These are phyloP conservation scores for Huntiella savannae DNA, from an alignment of 2,329 filamentous ascomycete genomes.

Conservation along the genomic window DNA sequence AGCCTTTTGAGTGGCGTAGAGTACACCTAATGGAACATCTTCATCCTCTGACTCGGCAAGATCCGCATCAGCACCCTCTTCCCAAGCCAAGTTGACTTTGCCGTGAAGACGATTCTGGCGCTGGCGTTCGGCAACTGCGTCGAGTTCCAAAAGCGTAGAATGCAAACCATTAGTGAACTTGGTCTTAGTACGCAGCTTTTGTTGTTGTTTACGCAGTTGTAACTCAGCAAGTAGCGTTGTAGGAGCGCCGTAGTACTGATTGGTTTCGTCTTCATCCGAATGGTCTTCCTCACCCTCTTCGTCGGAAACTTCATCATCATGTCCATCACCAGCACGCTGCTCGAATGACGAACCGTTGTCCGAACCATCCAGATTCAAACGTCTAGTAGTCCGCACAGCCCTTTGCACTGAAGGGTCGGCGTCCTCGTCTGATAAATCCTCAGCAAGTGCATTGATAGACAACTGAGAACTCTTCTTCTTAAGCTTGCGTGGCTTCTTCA, in stretches of 20 bases:
- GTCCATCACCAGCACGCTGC: slow-evolving; percentile 5
- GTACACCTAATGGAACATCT: slow-evolving; percentile 70
- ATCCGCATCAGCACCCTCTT: slow-evolving; percentile 36
- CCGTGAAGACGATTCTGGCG: slow-evolving; percentile 53
- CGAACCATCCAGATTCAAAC: slow-evolving; percentile 8
- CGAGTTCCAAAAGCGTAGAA: slow-evolving; percentile 73
- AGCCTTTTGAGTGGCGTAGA: slow-evolving; percentile 47
- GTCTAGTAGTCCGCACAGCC: slow-evolving; percentile 5
- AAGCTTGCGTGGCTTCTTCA: slow-evolving; percentile 8
- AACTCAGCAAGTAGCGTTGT: slow-evolving; percentile 86
- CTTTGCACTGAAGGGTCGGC: neutral
- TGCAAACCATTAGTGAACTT: slow-evolving; percentile 67
- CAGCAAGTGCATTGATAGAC: slow-evolving; percentile 5
- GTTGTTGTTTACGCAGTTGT: slow-evolving; percentile 74
- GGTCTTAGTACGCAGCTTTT: slow-evolving; percentile 54
- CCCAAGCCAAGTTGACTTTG: slow-evolving; percentile 79
- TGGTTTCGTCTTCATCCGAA: slow-evolving; percentile 28
- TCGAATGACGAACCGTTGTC: slow-evolving; percentile 1
- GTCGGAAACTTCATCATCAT: slow-evolving; percentile 1
- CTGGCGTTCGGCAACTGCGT: slow-evolving; percentile 75
- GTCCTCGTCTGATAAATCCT: neutral
- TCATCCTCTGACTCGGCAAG: slow-evolving; percentile 45
- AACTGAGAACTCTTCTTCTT: slow-evolving; percentile 8
- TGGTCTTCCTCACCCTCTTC: slow-evolving; percentile 17
- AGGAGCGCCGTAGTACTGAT: slow-evolving; percentile 48